Base-by-base conservation (phyloP, 1,284 basidiomycete species). In the Coniophora puteana region DNA sequence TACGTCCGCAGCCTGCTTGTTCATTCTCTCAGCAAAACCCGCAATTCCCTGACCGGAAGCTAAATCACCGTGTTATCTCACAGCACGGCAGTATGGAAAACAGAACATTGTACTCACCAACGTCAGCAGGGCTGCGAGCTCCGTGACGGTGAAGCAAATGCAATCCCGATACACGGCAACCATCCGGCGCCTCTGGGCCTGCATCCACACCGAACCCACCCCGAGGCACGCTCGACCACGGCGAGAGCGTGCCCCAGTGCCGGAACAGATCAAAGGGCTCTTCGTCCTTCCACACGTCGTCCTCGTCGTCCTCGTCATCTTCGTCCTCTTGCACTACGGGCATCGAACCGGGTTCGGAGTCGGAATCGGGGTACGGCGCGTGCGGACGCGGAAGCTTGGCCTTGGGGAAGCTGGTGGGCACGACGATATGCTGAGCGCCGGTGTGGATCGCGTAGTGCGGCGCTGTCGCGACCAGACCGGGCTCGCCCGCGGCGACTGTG, bases 401-500 rank as follows among this genome's bases (percentile, higher is more conserved):
- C 36, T 47, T 39, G 11, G 46, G 37, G 47, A 65, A 43, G 21
- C 52, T 43, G 33, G 53, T 36, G 3, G 77, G 78, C 7, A 58
- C 60, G 16, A 87, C 65, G 21, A 89, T 72, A 30, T 82, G 75
- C 4, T 79, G 68, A 8, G 80, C 74, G 25, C 76, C 80, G n/a
- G 79, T 76, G 49, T 89, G 81, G 5, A 81, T 58, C 4, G 87
- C 86, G 48, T 86, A 82, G 4, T 74, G 64, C 5, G 88, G 86
- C 0, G 88, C 89, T 1, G 88, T 90, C 5, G 72, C 75, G 27
- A 90, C 71, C n/a, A 91, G 67, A 1, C 72, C 87, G 5, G 89
- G 69, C 62, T 92, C 89, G 5, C 75, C 79, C n/a, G 89, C 89
- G 0, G 89, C 90, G 0, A 86, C 84, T 5, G 89, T 92, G 10